Base-by-base conservation (phyloP, 331 rosid genomes). In the Telfairia occidentalis region DNA sequence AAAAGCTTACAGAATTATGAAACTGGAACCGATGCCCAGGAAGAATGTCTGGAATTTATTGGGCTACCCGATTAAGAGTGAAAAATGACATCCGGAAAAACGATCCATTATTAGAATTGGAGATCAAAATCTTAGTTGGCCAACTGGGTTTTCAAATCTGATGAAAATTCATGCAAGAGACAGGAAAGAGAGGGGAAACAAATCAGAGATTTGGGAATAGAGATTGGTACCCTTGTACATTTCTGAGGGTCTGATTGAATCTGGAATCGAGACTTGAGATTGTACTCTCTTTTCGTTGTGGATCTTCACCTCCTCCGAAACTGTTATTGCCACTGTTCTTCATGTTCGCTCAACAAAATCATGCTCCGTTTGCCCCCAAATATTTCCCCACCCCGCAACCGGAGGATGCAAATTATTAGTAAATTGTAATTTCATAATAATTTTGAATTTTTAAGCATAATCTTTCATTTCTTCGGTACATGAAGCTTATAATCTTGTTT, bases 231-330 rank as follows among this genome's bases (percentile, higher is more conserved):
- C 98, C 96, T 88, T 90, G 98, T 60, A 93, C 98, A 85, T 86
- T 90, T 75, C 92, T 78, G 81, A 93, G 96, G 77, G 97, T 93
- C 82, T 93, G 98, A 67, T 82, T 91, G 85, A 93, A 90, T 81
- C 98, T 87, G 30, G 97, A 88, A 72, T 90, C 98, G 1, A 77
- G 78, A 77, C 80, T 80, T 59, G 88, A 83, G 26, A 81, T 19
- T 42, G 92, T 1, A 53, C 77, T 67, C 66, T 85, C 93, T 83
- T 89, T 84, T 57, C n/a, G 74, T 43, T 66, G 85, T 26, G 60
- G 83, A 32, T 84, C 85, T 78, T 89, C 89, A 78, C 84, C 86
- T 63, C 69, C 72, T 63, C 69, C 72, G 69, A 42, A 61, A 77
- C 61, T 76, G 67, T 60, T 76, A 79, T 78, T 49, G 76, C 81